Evolutionary conservation across 129 eudicot genomes (phyloP).

Genomic region (Flaveria linearis): DNA sequence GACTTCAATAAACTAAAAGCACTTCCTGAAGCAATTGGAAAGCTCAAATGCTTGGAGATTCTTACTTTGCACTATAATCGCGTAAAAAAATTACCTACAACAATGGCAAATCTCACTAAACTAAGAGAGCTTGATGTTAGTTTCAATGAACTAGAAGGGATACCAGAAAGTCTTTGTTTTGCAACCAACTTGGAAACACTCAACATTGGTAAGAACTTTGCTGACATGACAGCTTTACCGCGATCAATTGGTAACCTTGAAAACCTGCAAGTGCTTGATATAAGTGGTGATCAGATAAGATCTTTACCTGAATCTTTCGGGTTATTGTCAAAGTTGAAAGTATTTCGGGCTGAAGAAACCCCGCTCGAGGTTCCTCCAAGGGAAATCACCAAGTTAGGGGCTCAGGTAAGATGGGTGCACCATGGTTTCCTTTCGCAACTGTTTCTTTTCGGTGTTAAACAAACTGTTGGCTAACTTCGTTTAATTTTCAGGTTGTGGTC

Average conservation of each 20-base stretch:
- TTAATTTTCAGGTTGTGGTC: constrained; percentile 61
- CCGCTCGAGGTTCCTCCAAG: constrained; percentile 84
- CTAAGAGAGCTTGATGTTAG: constrained; percentile 72
- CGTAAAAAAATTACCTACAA: constrained; percentile 63
- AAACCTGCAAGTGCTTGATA: constrained; percentile 84
- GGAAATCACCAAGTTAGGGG: constrained; percentile 59
- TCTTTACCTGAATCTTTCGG: constrained; percentile 80
- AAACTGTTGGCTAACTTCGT: constrained; percentile 18
- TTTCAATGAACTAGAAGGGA: constrained; percentile 75
- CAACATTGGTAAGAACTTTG: constrained; percentile 74
- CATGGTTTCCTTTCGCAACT: neutral
- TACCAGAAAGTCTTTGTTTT: constrained; percentile 79
- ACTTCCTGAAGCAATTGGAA: constrained; percentile 87
- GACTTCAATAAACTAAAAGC: constrained; percentile 78
- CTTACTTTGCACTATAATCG: constrained; percentile 71
- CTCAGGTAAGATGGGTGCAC: constrained; percentile 64
- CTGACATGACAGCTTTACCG: constrained; percentile 74
- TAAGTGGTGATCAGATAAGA: constrained; percentile 72
- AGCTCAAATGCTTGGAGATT: constrained; percentile 61
- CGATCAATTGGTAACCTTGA: constrained; percentile 75
- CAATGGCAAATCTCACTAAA: constrained; percentile 57
- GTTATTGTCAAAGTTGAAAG: constrained; percentile 53
- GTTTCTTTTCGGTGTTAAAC: neutral
- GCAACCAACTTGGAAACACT: constrained; percentile 51
- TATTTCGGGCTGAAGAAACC: constrained; percentile 68